Percentiles rank a stretch among this genome's conserved stretches.
phyloP scores from a whole-genome alignment of 2,329 filamentous ascomycete genomes.

The Calcarisporium arbuscula region DNA sequence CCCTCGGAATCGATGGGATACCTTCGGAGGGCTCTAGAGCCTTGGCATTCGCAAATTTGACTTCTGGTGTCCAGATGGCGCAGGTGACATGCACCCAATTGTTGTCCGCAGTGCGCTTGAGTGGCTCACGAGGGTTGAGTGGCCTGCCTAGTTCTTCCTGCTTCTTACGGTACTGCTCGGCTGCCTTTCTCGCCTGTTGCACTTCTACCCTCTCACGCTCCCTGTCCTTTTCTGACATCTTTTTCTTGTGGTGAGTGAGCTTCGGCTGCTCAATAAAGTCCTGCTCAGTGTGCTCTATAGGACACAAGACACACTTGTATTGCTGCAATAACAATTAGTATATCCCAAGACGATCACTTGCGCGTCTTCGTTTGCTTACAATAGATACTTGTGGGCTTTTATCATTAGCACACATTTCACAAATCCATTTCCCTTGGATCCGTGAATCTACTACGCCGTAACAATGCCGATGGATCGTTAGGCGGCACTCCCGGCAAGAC shows the following conservation, averaged over 20 bases:
- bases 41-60: conserved; percentile 83
- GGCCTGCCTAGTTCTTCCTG: conserved; percentile 83
- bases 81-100: conserved; percentile 98
- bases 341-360: too few species aligned
- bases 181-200: conserved; percentile 72
- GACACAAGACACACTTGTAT: conserved; percentile 90
- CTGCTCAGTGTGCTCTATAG: conserved; percentile 71
- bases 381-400: conserved; percentile 90
- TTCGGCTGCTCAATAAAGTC: conserved; percentile 71
- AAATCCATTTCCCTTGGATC: conserved; percentile 76
- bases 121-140: conserved; percentile 74
- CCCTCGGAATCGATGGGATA: conserved; percentile 71
- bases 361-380: conserved; percentile 41
- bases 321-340: conserved; percentile 42
- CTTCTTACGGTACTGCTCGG: conserved; percentile 73
- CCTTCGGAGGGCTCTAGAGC: conserved; percentile 83
- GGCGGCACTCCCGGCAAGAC: conserved; percentile 77
- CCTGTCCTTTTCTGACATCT: conserved; percentile 78
- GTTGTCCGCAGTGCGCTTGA: conserved; percentile 92
- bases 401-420: conserved; percentile 94
- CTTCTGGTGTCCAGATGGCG: conserved; percentile 84
- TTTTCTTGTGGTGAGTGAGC: conserved; percentile 63
- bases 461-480: conserved; percentile 87
- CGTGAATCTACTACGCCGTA: conserved; percentile 77
- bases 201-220: conserved; percentile 84